These are phyloP conservation scores for Taxillus chinensis DNA, from an alignment of 164 flowering plant genomes.

Conservation along the genomic window DNA sequence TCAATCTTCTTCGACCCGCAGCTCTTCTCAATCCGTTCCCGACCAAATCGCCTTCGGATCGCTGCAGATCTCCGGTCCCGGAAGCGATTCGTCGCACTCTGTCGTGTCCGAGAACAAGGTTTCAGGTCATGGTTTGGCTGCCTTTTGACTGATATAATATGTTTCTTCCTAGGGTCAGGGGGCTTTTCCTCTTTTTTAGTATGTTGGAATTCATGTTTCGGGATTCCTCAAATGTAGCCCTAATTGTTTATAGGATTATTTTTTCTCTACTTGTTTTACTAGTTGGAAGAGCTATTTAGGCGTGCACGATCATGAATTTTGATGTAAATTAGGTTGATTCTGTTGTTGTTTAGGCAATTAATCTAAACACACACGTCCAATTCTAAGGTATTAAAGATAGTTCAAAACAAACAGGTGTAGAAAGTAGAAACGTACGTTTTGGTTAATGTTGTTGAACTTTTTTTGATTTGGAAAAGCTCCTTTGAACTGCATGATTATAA, in stretches of 20 bases:
- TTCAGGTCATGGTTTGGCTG: constrained; percentile 9
- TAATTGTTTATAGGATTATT: not conserved
- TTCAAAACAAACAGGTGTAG: too few species aligned
- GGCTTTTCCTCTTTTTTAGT: not conserved
- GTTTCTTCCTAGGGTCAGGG: not conserved
- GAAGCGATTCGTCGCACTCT: not conserved
- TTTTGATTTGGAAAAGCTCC: too few species aligned
- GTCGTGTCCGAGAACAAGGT: constrained; percentile 2
- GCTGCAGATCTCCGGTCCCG: constrained; percentile 13
- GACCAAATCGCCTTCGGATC: constrained; percentile 5
- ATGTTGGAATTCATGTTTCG: not conserved
- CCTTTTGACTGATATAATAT: not conserved
- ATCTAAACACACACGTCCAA: too few species aligned
- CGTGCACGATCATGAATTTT: too few species aligned
- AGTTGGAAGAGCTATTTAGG: not conserved
- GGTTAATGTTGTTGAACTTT: too few species aligned
- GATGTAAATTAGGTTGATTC: too few species aligned
- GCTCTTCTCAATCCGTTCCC: constrained; percentile 9
- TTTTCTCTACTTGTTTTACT: too few species aligned
- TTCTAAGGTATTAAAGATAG: too few species aligned
- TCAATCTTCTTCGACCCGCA: not conserved
- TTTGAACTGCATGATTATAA: not conserved
- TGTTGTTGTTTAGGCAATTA: too few species aligned
- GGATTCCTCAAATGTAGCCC: not conserved
- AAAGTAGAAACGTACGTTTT: too few species aligned